A percentile compares a stretch with the other conserved stretches of the same genome.
phyloP scores from a whole-genome alignment of 495 filamentous ascomycete species.

The Immersiella caudata region DNA sequence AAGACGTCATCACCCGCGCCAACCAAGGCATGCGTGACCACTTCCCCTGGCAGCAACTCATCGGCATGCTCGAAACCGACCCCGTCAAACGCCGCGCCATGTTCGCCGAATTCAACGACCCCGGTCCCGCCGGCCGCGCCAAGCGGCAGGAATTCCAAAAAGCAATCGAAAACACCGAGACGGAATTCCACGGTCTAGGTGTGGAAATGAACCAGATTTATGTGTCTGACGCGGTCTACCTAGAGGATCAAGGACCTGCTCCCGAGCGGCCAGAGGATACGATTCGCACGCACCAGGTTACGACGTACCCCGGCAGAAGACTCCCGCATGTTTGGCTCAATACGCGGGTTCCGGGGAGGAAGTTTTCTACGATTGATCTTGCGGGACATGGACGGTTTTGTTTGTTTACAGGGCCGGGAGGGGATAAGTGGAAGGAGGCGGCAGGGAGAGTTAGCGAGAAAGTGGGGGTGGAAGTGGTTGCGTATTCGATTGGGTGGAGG shows the following conservation, averaged over 20 bases:
- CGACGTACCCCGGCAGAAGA: conserved; percentile 41
- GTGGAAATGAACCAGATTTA: conserved; percentile 49
- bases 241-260: conserved; percentile 26
- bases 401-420: conserved; percentile 43
- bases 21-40: conserved; percentile 45
- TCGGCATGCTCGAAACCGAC: conserved; percentile 41
- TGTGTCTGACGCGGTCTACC: conserved; percentile 32
- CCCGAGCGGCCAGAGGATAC: conserved; percentile 25
- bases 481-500: conserved; percentile 43
- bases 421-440: conserved; percentile 39
- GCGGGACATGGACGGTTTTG: conserved; percentile 41
- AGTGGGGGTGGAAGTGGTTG: conserved; percentile 32
- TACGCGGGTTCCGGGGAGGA: conserved; percentile 28
- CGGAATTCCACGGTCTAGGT: conserved; percentile 44
- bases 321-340: conserved; percentile 49
- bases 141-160: conserved; percentile 29
- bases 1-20: conserved; percentile 40
- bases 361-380: conserved; percentile 43
- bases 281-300: conserved; percentile 28
- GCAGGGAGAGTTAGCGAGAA: conserved; percentile 23
- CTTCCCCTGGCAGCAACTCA: conserved; percentile 30
- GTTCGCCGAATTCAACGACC: conserved; percentile 33
- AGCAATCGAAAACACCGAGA: conserved; percentile 36
- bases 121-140: conserved; percentile 31
- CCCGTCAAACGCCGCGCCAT: conserved; percentile 26